Percentiles rank a stretch among this genome's conserved stretches.
These are phyloP conservation scores for Delonix regia DNA, from an alignment of 306 rosid genomes.

Conservation along the genomic window DNA sequence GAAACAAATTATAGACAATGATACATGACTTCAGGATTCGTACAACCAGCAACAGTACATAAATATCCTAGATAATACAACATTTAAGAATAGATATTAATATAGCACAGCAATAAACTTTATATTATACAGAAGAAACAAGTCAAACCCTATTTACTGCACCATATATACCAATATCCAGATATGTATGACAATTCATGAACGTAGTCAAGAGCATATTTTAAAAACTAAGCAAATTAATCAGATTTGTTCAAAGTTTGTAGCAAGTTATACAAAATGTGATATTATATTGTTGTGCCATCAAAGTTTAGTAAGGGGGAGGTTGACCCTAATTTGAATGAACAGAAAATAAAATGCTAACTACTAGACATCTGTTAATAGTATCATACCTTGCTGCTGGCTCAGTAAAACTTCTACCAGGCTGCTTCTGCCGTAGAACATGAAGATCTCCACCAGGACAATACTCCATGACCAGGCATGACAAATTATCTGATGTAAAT, in stretches of 20 bases:
- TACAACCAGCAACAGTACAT: constrained; percentile 16
- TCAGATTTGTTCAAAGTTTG: not conserved
- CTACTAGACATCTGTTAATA: constrained; percentile 18
- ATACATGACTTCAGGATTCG: not conserved
- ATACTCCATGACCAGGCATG: constrained; percentile 97
- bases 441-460: constrained; percentile 99
- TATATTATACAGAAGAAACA: constrained; percentile 17
- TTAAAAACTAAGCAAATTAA: constrained; percentile 7
- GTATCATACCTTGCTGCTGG: constrained; percentile 80
- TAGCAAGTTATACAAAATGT: constrained; percentile 14
- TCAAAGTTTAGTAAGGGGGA: constrained; percentile 23
- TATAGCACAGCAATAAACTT: constrained; percentile 17
- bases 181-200: constrained; percentile 21
- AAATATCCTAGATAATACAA: constrained; percentile 1
- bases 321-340: constrained; percentile 7
- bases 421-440: constrained; percentile 92
- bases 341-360: constrained; percentile 20
- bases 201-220: constrained; percentile 25
- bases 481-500: constrained; percentile 86
- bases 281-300: constrained; percentile 4
- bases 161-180: constrained; percentile 9
- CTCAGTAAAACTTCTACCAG: constrained; percentile 74
- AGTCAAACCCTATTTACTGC: constrained; percentile 11
- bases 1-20: not conserved
- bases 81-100: constrained; percentile 25